Conservation (phyloP, 2,329 filamentous ascomycete genomes). For the Colletotrichum somersetense region DNA sequence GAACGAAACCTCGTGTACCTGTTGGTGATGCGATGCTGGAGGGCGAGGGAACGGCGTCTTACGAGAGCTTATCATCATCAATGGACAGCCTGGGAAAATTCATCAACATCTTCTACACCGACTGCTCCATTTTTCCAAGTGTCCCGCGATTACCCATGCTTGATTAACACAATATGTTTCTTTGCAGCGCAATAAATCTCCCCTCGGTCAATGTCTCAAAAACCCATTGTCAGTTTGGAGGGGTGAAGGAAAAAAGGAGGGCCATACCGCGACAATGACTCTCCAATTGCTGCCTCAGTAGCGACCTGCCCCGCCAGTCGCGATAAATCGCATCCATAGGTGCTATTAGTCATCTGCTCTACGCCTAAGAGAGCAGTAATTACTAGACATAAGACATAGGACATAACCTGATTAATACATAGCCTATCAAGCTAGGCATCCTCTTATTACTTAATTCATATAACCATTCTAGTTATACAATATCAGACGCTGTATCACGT, state of each 20-base stretch:
- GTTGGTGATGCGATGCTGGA: conserved; percentile 30
- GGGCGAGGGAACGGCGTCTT: conserved; percentile 19
- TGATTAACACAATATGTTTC: neutral
- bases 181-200: neutral
- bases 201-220: neutral
- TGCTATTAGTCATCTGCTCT: too few relatives aligned
- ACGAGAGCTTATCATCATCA: conserved; percentile 20
- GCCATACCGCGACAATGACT: neutral
- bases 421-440: too few relatives aligned
- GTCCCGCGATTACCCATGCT: neutral
- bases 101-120: conserved; percentile 17
- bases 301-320: conserved; percentile 9
- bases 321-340: too few relatives aligned
- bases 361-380: too few relatives aligned
- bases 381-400: too few relatives aligned
- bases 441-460: too few relatives aligned
- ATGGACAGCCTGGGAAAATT: conserved; percentile 19
- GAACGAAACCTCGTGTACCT: conserved; percentile 30
- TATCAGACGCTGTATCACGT: neutral
- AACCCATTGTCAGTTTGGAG: neutral
- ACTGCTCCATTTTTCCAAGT: neutral
- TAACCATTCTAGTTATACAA: too few relatives aligned
- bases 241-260: too few relatives aligned
- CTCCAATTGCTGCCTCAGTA: neutral
- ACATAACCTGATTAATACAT: too few relatives aligned